These are phyloP conservation scores for Mortierella alpina DNA, from an alignment of 192 early-diverging fungal species.

Conservation along the genomic window DNA sequence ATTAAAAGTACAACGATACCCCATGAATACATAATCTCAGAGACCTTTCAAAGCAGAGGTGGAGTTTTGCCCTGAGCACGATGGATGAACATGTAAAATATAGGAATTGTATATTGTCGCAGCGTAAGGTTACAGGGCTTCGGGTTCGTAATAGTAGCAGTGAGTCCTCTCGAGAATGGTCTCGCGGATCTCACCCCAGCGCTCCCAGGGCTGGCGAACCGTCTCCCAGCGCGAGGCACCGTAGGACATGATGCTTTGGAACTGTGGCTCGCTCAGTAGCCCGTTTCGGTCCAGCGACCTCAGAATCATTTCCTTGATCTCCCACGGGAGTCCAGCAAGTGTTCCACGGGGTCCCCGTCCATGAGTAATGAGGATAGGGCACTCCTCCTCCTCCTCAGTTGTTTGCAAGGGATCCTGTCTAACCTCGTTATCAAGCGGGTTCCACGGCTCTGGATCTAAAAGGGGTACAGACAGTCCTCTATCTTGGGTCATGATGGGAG, in stretches of 20 bases:
- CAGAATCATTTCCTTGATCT: constrained; percentile 51
- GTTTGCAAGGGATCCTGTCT: background rate
- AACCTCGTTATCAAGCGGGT: background rate
- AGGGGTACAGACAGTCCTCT: too few species aligned
- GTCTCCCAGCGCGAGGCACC: constrained; percentile 28
- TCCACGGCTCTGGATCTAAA: too few species aligned
- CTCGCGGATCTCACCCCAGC: constrained; percentile 46
- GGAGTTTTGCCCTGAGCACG: too few species aligned
- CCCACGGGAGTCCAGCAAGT: constrained; percentile 33
- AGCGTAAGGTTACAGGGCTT: background rate
- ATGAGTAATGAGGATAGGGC: background rate
- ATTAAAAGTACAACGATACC: too few species aligned
- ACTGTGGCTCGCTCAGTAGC: constrained; percentile 39
- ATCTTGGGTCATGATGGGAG: background rate
- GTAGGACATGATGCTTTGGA: constrained; percentile 42
- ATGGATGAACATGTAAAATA: too few species aligned
- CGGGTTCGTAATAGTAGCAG: constrained; percentile 46
- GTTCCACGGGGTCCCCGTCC: constrained; percentile 14
- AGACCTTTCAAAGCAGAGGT: too few species aligned
- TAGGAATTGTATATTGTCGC: background rate
- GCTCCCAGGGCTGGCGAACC: constrained; percentile 37
- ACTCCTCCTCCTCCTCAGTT: background rate
- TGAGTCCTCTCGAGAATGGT: constrained; percentile 27
- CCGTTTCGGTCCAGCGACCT: constrained; percentile 28
- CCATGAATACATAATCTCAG: too few species aligned